Evolutionary conservation across 208 protist species (phyloP).

Genomic region (Wallacemonas sp.): DNA sequence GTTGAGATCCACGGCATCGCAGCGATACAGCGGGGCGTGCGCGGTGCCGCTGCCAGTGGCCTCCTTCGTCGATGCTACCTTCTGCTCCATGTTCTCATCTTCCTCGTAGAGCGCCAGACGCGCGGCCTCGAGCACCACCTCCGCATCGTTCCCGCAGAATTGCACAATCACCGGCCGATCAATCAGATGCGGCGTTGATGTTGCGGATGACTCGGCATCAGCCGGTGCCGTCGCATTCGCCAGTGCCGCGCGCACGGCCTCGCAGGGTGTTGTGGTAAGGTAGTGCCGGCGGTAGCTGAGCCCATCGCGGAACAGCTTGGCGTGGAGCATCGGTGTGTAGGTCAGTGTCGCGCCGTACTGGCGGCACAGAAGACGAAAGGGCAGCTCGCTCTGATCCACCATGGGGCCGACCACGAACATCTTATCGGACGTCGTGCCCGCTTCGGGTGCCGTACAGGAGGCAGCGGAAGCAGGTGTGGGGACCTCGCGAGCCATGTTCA

Average conservation of each 20-base stretch:
- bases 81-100: no score
- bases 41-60: neutral
- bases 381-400: constrained; percentile 92
- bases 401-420: constrained; percentile 89
- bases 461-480: no score
- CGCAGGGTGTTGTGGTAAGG: constrained; percentile 48
- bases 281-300: constrained; percentile 59
- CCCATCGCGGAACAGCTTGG: constrained; percentile 54
- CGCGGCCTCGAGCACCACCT: constrained; percentile 65
- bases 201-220: neutral
- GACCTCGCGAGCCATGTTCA: constrained; percentile 17
- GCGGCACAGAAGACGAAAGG: constrained; percentile 89
- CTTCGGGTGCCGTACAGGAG: neutral
- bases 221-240: neutral
- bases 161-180: constrained; percentile 89
- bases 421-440: no score
- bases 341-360: constrained; percentile 76
- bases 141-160: constrained; percentile 79
- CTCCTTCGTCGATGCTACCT: no score
- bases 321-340: constrained; percentile 93
- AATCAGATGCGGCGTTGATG: constrained; percentile 18
- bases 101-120: constrained; percentile 39
- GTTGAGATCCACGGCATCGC: constrained; percentile 91
- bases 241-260: constrained; percentile 24
- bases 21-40: constrained; percentile 40